Percentiles rank a stretch among this genome's conserved stretches.
phyloP scores from a whole-genome alignment of 2,329 filamentous ascomycete species.

The Claviceps citrina region DNA sequence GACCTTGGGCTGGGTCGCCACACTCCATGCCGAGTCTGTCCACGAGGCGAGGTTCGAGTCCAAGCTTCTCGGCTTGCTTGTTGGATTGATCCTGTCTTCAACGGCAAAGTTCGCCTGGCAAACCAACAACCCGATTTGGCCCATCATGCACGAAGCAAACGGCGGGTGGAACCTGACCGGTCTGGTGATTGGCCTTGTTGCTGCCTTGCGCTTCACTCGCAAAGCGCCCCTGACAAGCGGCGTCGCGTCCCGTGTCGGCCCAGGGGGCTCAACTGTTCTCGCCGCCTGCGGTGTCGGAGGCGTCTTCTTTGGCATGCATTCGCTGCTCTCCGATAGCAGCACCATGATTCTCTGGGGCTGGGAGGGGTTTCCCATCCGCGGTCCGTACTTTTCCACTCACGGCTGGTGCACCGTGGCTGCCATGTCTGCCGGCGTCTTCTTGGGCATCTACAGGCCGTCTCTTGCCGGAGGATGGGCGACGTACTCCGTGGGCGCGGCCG shows the following conservation, averaged over 20 bases:
- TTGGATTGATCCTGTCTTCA: constrained; percentile 72
- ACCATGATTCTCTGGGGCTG: constrained; percentile 99
- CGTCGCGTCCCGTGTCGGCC: constrained; percentile 17
- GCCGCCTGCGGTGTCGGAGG: constrained; percentile 68
- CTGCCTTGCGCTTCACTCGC: constrained; percentile 61
- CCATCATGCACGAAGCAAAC: constrained; percentile 75
- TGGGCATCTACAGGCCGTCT: constrained; percentile 58
- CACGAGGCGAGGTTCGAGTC: constrained; percentile 65
- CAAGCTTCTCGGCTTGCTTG: constrained; percentile 62
- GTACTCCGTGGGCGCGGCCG: constrained; percentile 63
- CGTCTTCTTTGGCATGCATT: constrained; percentile 79
- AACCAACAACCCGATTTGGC: constrained; percentile 96
- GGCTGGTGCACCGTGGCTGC: constrained; percentile 72
- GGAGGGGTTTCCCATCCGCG: constrained; percentile 86
- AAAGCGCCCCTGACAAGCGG: constrained; percentile 36
- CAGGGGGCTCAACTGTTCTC: constrained; percentile 52
- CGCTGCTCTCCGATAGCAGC: constrained; percentile 86
- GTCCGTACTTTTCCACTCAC: constrained; percentile 78
- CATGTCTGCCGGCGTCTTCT: constrained; percentile 68
- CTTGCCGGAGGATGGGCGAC: constrained; percentile 64
- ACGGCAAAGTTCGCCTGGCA: constrained; percentile 83
- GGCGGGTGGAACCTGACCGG: constrained; percentile 87
- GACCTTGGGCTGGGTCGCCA: constrained; percentile 71
- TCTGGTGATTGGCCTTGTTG: constrained; percentile 57
- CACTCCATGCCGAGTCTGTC: constrained; percentile 61